phyloP scores from a whole-genome alignment of 2,329 filamentous ascomycete species.

The Gliomastix tumulicola region DNA sequence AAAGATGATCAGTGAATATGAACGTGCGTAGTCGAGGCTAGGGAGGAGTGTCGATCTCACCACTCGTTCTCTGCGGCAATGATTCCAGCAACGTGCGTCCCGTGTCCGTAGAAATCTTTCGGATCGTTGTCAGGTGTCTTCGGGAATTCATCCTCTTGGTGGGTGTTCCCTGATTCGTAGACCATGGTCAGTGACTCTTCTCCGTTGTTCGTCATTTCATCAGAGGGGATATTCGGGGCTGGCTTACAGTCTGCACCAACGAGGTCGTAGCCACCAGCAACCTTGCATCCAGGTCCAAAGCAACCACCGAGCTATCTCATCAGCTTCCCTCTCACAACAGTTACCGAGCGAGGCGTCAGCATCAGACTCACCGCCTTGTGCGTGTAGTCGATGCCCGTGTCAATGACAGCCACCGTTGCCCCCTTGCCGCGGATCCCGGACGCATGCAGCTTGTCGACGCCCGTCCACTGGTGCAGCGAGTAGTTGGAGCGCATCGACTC shows the following conservation, averaged over 20 bases:
- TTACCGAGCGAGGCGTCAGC: not conserved
- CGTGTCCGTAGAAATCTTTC: slow-evolving; percentile 24
- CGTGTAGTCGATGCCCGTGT: slow-evolving; percentile 30
- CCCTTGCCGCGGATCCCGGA: slow-evolving; percentile 28
- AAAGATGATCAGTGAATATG: slow-evolving; percentile 2
- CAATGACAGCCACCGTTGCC: slow-evolving; percentile 28
- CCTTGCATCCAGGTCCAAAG: slow-evolving; percentile 28
- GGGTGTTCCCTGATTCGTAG: slow-evolving; percentile 16
- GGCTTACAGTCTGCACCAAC: slow-evolving; percentile 23
- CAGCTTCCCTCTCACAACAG: slow-evolving; percentile 1
- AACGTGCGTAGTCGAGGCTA: not conserved
- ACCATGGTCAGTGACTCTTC: not conserved
- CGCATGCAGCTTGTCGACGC: slow-evolving; percentile 27
- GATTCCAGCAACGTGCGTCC: slow-evolving; percentile 25
- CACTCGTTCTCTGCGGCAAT: slow-evolving; percentile 10
- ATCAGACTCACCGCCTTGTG: slow-evolving; percentile 22
- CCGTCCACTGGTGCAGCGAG: slow-evolving; percentile 28
- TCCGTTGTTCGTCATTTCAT: not conserved
- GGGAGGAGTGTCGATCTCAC: slow-evolving; percentile 2
- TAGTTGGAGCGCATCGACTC: slow-evolving; percentile 14
- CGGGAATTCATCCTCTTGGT: slow-evolving; percentile 17
- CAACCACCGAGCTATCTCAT: slow-evolving; percentile 25
- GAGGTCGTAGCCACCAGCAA: slow-evolving; percentile 28
- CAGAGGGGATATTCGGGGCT: not conserved
- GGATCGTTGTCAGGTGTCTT: slow-evolving; percentile 25